A percentile compares a stretch with the other conserved stretches of the same genome.
Conservation (phyloP, 331 rosid genomes). For the Saraca asoca region DNA sequence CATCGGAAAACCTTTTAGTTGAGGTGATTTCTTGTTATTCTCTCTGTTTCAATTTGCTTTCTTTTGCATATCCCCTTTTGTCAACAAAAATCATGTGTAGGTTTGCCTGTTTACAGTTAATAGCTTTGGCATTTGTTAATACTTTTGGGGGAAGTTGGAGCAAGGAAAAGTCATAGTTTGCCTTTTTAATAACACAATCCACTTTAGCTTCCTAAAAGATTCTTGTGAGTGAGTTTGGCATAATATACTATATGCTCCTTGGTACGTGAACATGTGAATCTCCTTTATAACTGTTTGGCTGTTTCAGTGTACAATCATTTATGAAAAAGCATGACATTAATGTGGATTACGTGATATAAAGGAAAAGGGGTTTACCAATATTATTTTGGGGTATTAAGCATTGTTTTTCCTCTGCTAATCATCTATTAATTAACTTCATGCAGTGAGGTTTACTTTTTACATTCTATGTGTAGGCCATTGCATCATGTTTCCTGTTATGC, state of each 20-base stretch:
- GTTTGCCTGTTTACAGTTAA: constrained; percentile 16
- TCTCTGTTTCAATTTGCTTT: neutral
- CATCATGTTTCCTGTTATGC: constrained; percentile 1
- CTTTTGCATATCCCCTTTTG: constrained; percentile 3
- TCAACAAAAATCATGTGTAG: neutral
- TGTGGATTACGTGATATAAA: too few relatives aligned
- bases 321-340: neutral
- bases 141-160: neutral
- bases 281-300: constrained; percentile 9
- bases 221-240: neutral
- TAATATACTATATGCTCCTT: constrained; percentile 4
- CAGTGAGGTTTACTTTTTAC: neutral
- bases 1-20: constrained; percentile 69
- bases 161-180: neutral
- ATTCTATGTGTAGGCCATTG: constrained; percentile 6
- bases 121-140: constrained; percentile 5
- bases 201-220: neutral
- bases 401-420: neutral
- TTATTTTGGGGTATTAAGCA: neutral
- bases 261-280: constrained; percentile 10
- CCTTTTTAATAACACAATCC: neutral
- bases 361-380: neutral
- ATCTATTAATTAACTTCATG: constrained; percentile 2
- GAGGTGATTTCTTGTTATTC: constrained; percentile 56
- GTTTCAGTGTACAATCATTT: constrained; percentile 12